phyloP scores from a whole-genome alignment of 305 asterid species.

The Ilex paraguariensis region DNA sequence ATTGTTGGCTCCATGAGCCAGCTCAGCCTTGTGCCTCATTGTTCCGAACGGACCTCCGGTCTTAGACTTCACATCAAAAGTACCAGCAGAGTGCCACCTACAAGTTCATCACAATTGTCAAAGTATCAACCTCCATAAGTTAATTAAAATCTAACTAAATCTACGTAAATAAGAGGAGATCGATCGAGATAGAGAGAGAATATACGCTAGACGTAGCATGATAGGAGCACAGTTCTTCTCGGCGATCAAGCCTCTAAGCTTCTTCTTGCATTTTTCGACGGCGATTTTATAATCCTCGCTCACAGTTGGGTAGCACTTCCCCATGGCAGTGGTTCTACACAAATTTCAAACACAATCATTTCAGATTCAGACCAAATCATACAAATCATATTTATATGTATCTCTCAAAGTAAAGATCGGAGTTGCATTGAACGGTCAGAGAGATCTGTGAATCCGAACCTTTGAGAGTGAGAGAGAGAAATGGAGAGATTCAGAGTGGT shows the following conservation, averaged over 20 bases:
- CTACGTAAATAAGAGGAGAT: too few relatives aligned
- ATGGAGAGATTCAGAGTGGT: too few relatives aligned
- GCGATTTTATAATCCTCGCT: constrained; percentile 81
- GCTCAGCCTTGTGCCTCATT: constrained; percentile 73
- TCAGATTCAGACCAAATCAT: not conserved
- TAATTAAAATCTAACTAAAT: too few relatives aligned
- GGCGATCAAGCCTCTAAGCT: constrained; percentile 82
- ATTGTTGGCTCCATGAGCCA: constrained; percentile 62
- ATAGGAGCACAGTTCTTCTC: constrained; percentile 91
- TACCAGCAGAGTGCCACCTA: constrained; percentile 98
- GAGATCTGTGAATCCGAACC: too few relatives aligned
- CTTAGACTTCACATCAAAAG: constrained; percentile 57
- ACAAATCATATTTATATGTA: too few relatives aligned
- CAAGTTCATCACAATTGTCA: constrained; percentile 6
- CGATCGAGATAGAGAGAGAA: not conserved
- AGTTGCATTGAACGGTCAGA: too few relatives aligned
- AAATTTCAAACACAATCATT: constrained; percentile 14
- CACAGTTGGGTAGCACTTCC: constrained; percentile 76
- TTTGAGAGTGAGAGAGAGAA: too few relatives aligned
- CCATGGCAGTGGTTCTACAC: constrained; percentile 41
- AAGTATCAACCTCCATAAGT: too few relatives aligned
- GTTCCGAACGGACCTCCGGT: constrained; percentile 98
- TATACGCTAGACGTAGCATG: constrained; percentile 86
- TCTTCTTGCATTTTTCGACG: constrained; percentile 67
- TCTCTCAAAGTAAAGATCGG: too few relatives aligned